phyloP scores from a whole-genome alignment of 768 basidiomycete species.

The Auriculariales sp. region DNA sequence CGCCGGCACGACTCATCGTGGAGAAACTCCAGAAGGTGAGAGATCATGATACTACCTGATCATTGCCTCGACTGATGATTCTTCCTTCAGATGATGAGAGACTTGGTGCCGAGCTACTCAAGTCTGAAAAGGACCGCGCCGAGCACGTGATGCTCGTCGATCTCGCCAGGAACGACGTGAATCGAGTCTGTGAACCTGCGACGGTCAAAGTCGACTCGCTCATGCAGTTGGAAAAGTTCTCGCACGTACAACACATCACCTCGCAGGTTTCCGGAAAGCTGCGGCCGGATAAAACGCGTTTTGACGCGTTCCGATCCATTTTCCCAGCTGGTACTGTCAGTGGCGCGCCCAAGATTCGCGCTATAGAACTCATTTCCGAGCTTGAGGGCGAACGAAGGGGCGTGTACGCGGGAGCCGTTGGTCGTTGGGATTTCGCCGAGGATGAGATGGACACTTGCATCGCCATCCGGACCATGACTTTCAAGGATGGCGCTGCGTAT shows the following conservation, averaged over 20 bases:
- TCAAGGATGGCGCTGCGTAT: slow-evolving; percentile 85
- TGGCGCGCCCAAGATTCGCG: slow-evolving; percentile 97
- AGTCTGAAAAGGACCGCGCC: slow-evolving; percentile 88
- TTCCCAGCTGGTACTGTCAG: slow-evolving; percentile 99
- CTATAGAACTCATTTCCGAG: slow-evolving; percentile 80
- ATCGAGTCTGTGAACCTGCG: slow-evolving; percentile 86
- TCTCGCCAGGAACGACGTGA: slow-evolving; percentile 95
- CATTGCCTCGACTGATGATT: slow-evolving; percentile 3
- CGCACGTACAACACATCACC: slow-evolving; percentile 95
- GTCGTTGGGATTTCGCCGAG: slow-evolving; percentile 90
- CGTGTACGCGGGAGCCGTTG: slow-evolving; percentile 93
- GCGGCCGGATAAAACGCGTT: slow-evolving; percentile 72
- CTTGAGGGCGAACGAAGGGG: slow-evolving; percentile 83
- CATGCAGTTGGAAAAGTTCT: slow-evolving; percentile 89
- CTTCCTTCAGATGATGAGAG: slow-evolving; percentile 64
- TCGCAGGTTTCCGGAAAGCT: slow-evolving; percentile 84
- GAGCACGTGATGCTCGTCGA: slow-evolving; percentile 99
- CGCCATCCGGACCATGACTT: slow-evolving; percentile 94
- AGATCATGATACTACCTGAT: slow-evolving; percentile 5
- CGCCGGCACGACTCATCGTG: slow-evolving; percentile 84
- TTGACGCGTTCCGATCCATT: slow-evolving; percentile 97
- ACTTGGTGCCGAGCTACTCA: slow-evolving; percentile 56
- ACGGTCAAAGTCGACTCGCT: slow-evolving; percentile 94
- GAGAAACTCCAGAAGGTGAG: slow-evolving; percentile 73
- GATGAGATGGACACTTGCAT: slow-evolving; percentile 98